These are phyloP conservation scores for Trypethelium eluteriae DNA, from an alignment of 495 filamentous ascomycete species.

Conservation along the genomic window DNA sequence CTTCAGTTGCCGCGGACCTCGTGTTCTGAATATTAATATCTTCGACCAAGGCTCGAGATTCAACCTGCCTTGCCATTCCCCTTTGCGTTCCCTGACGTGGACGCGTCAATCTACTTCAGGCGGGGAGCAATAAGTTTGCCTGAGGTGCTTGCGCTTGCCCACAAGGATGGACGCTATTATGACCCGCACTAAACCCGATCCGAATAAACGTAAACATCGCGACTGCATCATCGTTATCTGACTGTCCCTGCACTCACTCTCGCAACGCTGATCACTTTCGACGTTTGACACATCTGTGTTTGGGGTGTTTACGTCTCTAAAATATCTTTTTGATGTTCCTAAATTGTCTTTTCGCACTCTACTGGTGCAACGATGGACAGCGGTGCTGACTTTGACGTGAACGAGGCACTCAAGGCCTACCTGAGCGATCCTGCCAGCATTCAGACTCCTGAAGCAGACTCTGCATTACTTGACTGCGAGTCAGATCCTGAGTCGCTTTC, in stretches of 20 bases:
- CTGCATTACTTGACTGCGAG: conserved; percentile 82
- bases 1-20: background rate
- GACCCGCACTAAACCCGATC: conserved; percentile 10
- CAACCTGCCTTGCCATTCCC: conserved; percentile 9
- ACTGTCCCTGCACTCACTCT: background rate
- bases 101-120: background rate
- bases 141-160: background rate
- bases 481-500: conserved; percentile 79
- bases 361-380: conserved; percentile 55
- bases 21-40: conserved; percentile 1
- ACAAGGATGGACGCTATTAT: background rate
- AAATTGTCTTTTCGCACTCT: conserved; percentile 30
- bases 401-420: conserved; percentile 89
- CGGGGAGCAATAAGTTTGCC: background rate
- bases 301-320: background rate
- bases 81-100: background rate
- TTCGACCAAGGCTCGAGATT: background rate
- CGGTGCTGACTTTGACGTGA: conserved; percentile 79
- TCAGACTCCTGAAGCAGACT: conserved; percentile 78
- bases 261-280: background rate
- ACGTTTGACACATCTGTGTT: background rate
- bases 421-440: conserved; percentile 81
- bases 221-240: background rate
- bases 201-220: conserved; percentile 11
- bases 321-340: background rate